phyloP scores from a whole-genome alignment of 805 yeast genomes.

The Nakazawaea wickerhamii region DNA sequence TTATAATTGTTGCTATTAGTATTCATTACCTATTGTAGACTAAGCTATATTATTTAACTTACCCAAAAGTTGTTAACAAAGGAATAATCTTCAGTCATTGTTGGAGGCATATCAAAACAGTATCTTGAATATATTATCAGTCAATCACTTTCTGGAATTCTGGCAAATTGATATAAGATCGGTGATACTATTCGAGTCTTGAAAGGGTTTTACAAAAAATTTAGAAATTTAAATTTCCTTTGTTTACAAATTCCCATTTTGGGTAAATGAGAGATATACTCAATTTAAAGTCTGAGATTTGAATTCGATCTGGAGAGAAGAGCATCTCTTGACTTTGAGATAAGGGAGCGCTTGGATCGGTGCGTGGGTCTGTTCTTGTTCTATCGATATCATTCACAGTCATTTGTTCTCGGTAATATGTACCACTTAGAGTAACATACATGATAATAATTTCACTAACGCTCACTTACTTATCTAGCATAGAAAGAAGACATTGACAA shows the following conservation, averaged over 20 bases:
- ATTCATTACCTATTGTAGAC: background rate
- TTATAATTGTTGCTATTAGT: background rate
- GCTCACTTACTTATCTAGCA: too few species aligned
- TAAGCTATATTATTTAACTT: slow-evolving; percentile 17
- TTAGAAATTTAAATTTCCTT: background rate
- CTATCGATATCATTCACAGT: too few species aligned
- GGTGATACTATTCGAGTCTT: background rate
- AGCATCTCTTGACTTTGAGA: too few species aligned
- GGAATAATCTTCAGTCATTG: slow-evolving; percentile 15
- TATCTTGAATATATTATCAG: background rate
- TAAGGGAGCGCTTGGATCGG: too few species aligned
- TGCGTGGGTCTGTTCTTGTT: too few species aligned
- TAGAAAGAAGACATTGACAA: too few species aligned
- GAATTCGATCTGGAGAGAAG: too few species aligned
- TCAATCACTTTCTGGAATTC: background rate
- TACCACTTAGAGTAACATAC: too few species aligned
- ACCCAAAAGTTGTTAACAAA: slow-evolving; percentile 49
- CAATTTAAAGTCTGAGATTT: too few species aligned
- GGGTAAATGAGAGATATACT: slow-evolving; percentile 8
- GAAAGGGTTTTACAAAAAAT: background rate
- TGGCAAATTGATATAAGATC: background rate
- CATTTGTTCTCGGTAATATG: too few species aligned
- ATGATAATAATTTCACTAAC: too few species aligned
- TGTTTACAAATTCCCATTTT: slow-evolving; percentile 10
- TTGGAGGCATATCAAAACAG: background rate